Base-by-base conservation (phyloP, 73 alveolate genomes). In the Chromera velia region DNA sequence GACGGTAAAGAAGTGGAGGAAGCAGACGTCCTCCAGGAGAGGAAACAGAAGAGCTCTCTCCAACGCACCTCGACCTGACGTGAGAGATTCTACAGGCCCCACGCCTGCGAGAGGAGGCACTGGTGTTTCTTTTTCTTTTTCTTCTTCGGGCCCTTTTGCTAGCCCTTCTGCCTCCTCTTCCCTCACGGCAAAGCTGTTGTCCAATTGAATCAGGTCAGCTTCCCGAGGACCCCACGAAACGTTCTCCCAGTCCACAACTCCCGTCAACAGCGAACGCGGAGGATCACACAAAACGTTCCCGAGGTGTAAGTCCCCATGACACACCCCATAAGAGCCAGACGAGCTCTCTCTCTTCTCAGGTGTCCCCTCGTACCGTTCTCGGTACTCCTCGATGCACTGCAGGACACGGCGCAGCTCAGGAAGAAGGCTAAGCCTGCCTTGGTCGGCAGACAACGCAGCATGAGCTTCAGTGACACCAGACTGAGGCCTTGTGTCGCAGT, bases 151-250 rank as follows among this genome's bases (percentile, higher is more conserved):
- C n/a, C n/a, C n/a, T n/a, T n/a, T n/a, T n/a, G n/a, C n/a, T n/a
- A n/a, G n/a, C n/a, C n/a, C n/a, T n/a, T n/a, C n/a, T n/a, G n/a
- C n/a, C n/a, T n/a, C n/a, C n/a, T n/a, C n/a, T n/a, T n/a, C n/a
- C n/a, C n/a, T n/a, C 28, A 28, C 30, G 70, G 70, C 63, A 10
- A 9, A 9, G 9, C 18, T 45, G 63, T 45, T 10, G 63, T 18
- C 63, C 63, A 45, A 18, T 45, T 10, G 63, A 45, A 45, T 18
- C 63, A 45, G 9, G 26, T 45, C 18, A 18, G 26, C 9, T 31
- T 62, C 70, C 29, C 70, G 24, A n/a, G 70, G 70, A 31, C 70
- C 70, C 70, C 70, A 62, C 32, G 32, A n/a, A 28, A 62, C 70
- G 0, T 62, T 62, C 29, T 62, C 70, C 70, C 70, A 62, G 32